phyloP scores from a whole-genome alignment of 352 stramenopile species.

The Bremia lactucae region DNA sequence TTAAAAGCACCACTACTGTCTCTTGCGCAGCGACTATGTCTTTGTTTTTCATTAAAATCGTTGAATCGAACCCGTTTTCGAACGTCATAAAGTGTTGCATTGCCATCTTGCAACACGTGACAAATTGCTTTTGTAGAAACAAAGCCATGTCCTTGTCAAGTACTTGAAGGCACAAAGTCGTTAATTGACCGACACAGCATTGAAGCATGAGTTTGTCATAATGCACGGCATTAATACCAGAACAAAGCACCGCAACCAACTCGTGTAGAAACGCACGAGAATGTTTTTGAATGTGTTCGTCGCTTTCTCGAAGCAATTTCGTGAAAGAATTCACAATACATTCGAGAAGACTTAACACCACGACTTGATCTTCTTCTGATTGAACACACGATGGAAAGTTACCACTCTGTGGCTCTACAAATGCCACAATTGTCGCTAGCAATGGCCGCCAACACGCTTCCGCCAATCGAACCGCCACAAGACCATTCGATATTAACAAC shows the following conservation, averaged over 20 bases:
- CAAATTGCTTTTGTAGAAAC: slow-evolving; percentile 41
- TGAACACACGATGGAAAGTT: slow-evolving; percentile 46
- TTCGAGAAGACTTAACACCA: slow-evolving; percentile 68
- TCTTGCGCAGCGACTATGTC: slow-evolving; percentile 33
- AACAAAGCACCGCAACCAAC: slow-evolving; percentile 48
- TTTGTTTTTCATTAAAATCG: slow-evolving; percentile 1
- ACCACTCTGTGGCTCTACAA: slow-evolving; percentile 45
- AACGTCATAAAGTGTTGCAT: slow-evolving; percentile 36
- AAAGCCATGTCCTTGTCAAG: slow-evolving; percentile 34
- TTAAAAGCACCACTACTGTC: slow-evolving; percentile 59
- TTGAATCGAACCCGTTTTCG: slow-evolving; percentile 12
- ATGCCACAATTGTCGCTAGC: slow-evolving; percentile 49
- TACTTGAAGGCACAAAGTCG: slow-evolving; percentile 57
- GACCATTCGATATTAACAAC: slow-evolving; percentile 57
- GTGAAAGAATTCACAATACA: slow-evolving; percentile 67
- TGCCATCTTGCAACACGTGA: slow-evolving; percentile 45
- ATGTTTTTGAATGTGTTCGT: slow-evolving; percentile 22
- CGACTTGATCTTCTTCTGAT: slow-evolving; percentile 61
- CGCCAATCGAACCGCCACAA: slow-evolving; percentile 39
- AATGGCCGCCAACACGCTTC: slow-evolving; percentile 43
- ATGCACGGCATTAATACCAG: slow-evolving; percentile 36
- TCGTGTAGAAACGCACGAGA: slow-evolving; percentile 39
- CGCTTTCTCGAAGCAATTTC: slow-evolving; percentile 29
- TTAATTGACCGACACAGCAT: slow-evolving; percentile 69
- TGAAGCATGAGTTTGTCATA: slow-evolving; percentile 55